phyloP scores from a whole-genome alignment of 345 rosid genomes.

The Arabis hirsuta region DNA sequence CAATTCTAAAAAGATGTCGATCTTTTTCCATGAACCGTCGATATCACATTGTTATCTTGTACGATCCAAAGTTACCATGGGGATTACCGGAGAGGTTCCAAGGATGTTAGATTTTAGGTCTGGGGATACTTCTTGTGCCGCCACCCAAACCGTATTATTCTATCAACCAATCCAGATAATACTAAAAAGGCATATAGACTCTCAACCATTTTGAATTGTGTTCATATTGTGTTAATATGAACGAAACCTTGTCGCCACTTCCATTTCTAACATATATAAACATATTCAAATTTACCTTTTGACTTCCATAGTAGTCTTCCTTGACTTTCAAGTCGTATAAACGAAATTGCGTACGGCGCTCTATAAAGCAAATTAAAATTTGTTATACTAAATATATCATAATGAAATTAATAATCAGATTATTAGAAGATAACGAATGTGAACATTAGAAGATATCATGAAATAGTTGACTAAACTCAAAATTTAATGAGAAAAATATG shows the following conservation, averaged over 20 bases:
- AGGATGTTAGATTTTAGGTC: too few relatives aligned
- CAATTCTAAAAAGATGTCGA: too few relatives aligned
- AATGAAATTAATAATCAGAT: background rate
- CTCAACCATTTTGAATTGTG: too few relatives aligned
- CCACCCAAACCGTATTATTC: too few relatives aligned
- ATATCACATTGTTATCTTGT: too few relatives aligned
- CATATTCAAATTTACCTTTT: slow-evolving; percentile 10
- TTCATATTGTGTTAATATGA: background rate
- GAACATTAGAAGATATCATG: slow-evolving; percentile 13
- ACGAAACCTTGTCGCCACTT: slow-evolving; percentile 14
- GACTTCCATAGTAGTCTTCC: slow-evolving; percentile 2
- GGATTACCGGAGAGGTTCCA: too few relatives aligned
- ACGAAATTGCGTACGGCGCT: slow-evolving; percentile 26
- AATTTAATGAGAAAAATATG: slow-evolving; percentile 9
- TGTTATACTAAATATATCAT: background rate
- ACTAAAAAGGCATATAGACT: too few relatives aligned
- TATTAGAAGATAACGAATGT: background rate
- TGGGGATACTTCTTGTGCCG: too few relatives aligned
- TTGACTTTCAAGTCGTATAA: slow-evolving; percentile 23
- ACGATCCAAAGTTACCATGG: too few relatives aligned
- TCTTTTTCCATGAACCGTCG: too few relatives aligned
- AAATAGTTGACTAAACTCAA: slow-evolving; percentile 19
- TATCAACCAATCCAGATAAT: too few relatives aligned
- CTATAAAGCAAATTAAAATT: background rate
- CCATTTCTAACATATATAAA: background rate